Evolutionary conservation across 805 yeast genomes (phyloP).

Genomic region (Metschnikowia matae): DNA sequence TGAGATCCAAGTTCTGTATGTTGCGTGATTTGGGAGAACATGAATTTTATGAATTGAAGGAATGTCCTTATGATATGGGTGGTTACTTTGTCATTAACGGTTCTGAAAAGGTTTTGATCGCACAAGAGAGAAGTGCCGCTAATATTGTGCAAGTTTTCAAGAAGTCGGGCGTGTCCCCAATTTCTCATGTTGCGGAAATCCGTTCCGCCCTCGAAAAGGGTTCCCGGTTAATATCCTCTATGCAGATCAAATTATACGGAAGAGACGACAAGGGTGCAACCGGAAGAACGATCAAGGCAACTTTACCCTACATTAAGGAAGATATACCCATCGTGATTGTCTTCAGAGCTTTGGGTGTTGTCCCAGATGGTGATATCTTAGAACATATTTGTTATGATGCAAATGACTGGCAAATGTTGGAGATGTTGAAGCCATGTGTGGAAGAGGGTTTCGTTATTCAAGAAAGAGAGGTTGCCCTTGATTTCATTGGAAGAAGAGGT

Average conservation of each 20-base stretch:
- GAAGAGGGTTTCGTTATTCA: slow-evolving; percentile 98
- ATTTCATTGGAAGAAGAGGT: slow-evolving; percentile 97
- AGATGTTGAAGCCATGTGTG: slow-evolving; percentile 97
- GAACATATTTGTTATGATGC: slow-evolving; percentile 98
- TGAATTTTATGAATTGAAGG: slow-evolving; percentile 92
- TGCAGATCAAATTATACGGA: slow-evolving; percentile 90
- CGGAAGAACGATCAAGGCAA: slow-evolving; percentile 88
- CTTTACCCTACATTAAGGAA: slow-evolving; percentile 92
- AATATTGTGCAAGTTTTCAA: slow-evolving; percentile 97
- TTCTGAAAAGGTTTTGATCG: slow-evolving; percentile 95
- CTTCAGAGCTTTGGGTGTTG: slow-evolving; percentile 96
- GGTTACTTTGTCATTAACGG: slow-evolving; percentile 98
- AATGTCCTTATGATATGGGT: slow-evolving; percentile 99
- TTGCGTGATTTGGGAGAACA: slow-evolving; percentile 85
- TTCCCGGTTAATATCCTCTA: slow-evolving; percentile 85
- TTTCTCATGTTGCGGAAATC: slow-evolving; percentile 93
- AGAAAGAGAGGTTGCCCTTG: slow-evolving; percentile 96
- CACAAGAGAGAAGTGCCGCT: slow-evolving; percentile 98
- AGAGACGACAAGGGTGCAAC: slow-evolving; percentile 66
- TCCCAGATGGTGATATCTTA: slow-evolving; percentile 97
- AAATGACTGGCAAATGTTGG: slow-evolving; percentile 99
- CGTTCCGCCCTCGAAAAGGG: slow-evolving; percentile 97
- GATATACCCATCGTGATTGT: slow-evolving; percentile 97
- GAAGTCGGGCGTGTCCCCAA: slow-evolving; percentile 95
- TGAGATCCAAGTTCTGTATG: slow-evolving; percentile 93